Percentiles rank a stretch among this genome's conserved stretches.
Conservation (phyloP, 2,329 filamentous ascomycete genomes). For the Aspergillus vadensis region DNA sequence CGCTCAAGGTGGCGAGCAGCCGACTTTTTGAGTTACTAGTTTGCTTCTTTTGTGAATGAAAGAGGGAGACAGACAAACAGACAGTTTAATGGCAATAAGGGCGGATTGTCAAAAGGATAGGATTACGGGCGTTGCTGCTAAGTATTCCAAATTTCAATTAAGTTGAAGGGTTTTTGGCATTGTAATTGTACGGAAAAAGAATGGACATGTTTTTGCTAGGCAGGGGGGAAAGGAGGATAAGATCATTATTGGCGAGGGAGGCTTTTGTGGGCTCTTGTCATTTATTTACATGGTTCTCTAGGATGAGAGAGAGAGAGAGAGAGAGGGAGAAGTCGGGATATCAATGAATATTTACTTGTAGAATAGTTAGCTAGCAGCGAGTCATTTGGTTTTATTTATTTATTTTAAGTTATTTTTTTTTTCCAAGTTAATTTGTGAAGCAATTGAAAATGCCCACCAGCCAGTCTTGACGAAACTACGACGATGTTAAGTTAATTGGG, state of each 20-base stretch:
- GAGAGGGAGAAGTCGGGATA: too few relatives aligned
- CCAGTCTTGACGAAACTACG: too few relatives aligned
- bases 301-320: too few relatives aligned
- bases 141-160: not conserved
- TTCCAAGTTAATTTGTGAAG: not conserved
- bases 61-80: too few relatives aligned
- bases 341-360: not conserved
- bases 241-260: not conserved
- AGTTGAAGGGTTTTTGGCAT: not conserved
- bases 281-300: not conserved
- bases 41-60: not conserved
- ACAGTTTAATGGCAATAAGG: not conserved
- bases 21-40: not conserved
- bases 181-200: conserved; percentile 1
- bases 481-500: too few relatives aligned
- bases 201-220: not conserved
- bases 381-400: not conserved
- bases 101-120: not conserved
- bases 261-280: not conserved
- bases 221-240: not conserved
- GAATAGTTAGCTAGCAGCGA: not conserved
- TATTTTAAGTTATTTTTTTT: not conserved
- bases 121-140: not conserved
- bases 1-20: conserved; percentile 10
- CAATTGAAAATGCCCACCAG: too few relatives aligned